Base-by-base conservation (phyloP, 768 basidiomycete genomes). In the Lepiota brunneoincarnata region DNA sequence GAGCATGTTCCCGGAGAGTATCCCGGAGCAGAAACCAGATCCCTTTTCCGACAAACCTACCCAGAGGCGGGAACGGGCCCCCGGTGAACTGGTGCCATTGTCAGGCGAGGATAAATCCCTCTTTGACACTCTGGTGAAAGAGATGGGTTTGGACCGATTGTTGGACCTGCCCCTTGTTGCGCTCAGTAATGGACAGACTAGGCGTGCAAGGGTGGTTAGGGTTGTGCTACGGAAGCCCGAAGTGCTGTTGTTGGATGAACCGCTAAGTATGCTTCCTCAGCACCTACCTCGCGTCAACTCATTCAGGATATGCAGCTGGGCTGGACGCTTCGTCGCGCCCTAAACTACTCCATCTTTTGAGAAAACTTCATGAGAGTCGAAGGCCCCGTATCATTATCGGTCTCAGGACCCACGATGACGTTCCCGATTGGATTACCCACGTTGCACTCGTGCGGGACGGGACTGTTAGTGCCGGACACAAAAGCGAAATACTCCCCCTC, bases 101-200 rank as follows among this genome's bases (percentile, higher is more conserved):
- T 7, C 56, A 3, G 47, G 51, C 9, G 43, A 54, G 23, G 49
- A 61, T 20, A 55, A 45, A 21, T 11, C 21, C 7, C 48, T 78
- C 6, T 78, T 95, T 52, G 75, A 82, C 3, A 67, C 73, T 1
- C 66, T 91, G n/a, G 75, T 82, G 0, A 68, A 73, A 2, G 67
- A 69, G 43, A 76, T 98, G 65, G 77, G 78, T 7, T 71, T 98
- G 37, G 65, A 67, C 1, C 59, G 74, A 4, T 69, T 95, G 21
- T 72, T 98, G n/a, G 87, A 94, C 63, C 63, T 96, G 4, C 96
- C 96, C 0, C 65, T 91, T 3, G 76, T 98, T 6, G 91, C 91
- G 0, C 67, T 98, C 48, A 91, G 89, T 58, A 96, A 95, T 62
- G 96, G 96, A 0, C 95, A 99, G 73, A 98, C 87, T 26, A 73